Base-by-base conservation (phyloP, 352 stramenopile genomes). In the Globisporangium splendens region DNA sequence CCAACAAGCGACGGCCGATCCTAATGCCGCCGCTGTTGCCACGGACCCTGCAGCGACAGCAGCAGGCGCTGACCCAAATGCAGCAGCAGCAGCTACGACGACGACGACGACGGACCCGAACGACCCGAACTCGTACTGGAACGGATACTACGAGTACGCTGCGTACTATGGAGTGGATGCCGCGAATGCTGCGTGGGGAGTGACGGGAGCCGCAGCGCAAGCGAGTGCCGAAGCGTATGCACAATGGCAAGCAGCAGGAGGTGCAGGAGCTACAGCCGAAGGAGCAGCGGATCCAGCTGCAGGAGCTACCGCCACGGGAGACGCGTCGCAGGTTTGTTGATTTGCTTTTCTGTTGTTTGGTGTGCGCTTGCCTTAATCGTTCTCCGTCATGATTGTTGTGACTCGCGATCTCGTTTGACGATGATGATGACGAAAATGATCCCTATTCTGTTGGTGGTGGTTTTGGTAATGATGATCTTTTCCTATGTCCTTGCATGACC, bases 71-170 rank as follows among this genome's bases (percentile, higher is more conserved):
- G 49, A 57, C 18, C 49, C 57, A 21, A 54, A 17, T 33, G 59
- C 63, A 5, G 41, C 50, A 13, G 54, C 39, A 11, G 47, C 50
- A 24, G 59, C 68, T 1, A 35, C 68, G 31, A 59, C 55, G 6
- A 54, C 70, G 5, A 51, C 79, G 6, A 69, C 77, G 35, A 73
- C 74, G 10, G 86, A 95, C 35, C 83, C 86, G 41, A 95, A 94
- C 54, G 86, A 95, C 54, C 86, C 83, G 50, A 93, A 95, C 60
- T 80, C 86, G 3, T 95, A 94, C 60, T 95, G 86, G 86, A 94
- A 94, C 33, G 86, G 86, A 14, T 95, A 89, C 58, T 93, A 95
- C 67, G 86, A 93, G 56, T 95, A 95, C 52, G 86, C 86, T 17
- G 86, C 84, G 7, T 95, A 95, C 65, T 95, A 95, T 46, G 86